Percentiles rank a stretch among this genome's conserved stretches.
Conservation (phyloP, 148 eudicot species). For the Spergularia bocconei region DNA sequence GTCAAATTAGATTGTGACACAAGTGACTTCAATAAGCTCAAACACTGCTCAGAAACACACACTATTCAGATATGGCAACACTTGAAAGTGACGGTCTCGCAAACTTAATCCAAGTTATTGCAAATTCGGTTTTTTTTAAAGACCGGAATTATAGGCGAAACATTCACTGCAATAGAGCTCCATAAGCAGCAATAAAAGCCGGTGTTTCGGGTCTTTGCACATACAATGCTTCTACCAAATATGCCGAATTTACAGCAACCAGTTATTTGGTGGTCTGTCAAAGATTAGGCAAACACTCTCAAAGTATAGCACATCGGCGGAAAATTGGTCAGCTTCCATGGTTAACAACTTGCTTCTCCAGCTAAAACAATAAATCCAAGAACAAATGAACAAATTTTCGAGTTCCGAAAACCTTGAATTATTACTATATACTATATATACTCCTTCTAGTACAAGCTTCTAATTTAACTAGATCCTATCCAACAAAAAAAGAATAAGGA, state of each 20-base stretch:
- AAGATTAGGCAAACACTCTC: neutral
- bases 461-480: constrained; percentile 19
- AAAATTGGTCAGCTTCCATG: neutral
- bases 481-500: constrained; percentile 14
- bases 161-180: neutral
- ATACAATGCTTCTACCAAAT: neutral
- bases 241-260: neutral
- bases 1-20: constrained; percentile 6
- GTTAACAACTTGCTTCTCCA: neutral
- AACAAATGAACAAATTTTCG: neutral
- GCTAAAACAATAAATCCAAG: constrained; percentile 1
- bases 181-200: too few species aligned
- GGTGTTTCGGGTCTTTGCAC: too few species aligned
- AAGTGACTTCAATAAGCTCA: neutral
- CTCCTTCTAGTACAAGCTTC: neutral
- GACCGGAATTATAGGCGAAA: neutral
- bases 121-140: neutral
- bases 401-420: neutral
- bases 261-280: neutral
- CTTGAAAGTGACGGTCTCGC: constrained; percentile 4
- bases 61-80: neutral
- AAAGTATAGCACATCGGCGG: neutral
- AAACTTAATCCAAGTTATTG: neutral
- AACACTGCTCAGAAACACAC: neutral
- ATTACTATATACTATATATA: constrained; percentile 1